These are phyloP conservation scores for Dactylorhiza incarnata DNA, from an alignment of 106 monocot species.

Conservation along the genomic window DNA sequence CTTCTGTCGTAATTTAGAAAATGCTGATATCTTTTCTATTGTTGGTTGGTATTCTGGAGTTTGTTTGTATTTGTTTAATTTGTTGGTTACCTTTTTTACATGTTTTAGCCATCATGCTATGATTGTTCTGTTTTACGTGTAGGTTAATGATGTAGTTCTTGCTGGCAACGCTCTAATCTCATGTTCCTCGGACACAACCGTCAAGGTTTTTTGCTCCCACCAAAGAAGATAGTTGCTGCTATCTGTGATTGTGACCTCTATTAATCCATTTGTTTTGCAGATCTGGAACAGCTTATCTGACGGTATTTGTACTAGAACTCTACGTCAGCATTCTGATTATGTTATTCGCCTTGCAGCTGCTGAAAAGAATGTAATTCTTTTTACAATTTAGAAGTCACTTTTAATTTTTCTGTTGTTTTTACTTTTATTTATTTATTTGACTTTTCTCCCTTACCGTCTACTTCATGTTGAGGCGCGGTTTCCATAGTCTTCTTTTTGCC, in stretches of 20 bases:
- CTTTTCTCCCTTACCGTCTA: background rate
- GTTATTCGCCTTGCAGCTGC: conserved; percentile 84
- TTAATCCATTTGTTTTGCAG: conserved; percentile 27
- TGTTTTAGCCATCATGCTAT: background rate
- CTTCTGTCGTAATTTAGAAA: too few species aligned
- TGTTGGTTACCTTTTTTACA: too few species aligned
- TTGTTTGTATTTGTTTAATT: too few species aligned
- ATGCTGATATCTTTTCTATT: too few species aligned
- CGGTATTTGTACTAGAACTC: conserved; percentile 71
- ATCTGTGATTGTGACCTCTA: conserved; percentile 2
- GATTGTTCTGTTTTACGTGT: conserved; percentile 6
- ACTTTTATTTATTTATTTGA: background rate
- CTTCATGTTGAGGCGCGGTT: background rate
- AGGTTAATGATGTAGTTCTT: conserved; percentile 94
- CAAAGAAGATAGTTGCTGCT: background rate
- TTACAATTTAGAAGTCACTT: background rate
- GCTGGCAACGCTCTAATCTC: conserved; percentile 79
- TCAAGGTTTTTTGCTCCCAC: conserved; percentile 51
- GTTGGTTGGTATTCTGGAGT: too few species aligned
- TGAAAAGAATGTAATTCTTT: conserved; percentile 69
- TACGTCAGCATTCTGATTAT: conserved; percentile 97
- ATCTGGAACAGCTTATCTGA: conserved; percentile 78
- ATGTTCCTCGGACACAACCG: conserved; percentile 92
- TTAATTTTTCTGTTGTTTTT: background rate
- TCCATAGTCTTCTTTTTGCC: background rate